Percentiles rank a stretch among this genome's conserved stretches.
Conservation (phyloP, 1,284 basidiomycete species). For the Irpex sp. region DNA sequence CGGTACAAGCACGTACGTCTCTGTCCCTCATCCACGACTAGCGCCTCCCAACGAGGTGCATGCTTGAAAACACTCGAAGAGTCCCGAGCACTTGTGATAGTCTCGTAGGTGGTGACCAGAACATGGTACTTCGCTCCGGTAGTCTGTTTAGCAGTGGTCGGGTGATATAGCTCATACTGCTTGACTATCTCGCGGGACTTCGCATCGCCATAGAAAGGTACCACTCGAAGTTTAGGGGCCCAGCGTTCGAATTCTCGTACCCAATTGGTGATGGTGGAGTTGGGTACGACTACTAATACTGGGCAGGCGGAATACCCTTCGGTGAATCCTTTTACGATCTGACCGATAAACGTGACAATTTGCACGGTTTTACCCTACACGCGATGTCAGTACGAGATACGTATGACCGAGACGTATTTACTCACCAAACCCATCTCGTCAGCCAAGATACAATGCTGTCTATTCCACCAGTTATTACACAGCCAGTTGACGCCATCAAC, state of each 20-base stretch:
- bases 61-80: conserved; percentile 71
- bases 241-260: conserved; percentile 87
- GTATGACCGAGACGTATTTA: neutral
- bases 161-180: conserved; percentile 77
- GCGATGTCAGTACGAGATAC: conserved; percentile 7
- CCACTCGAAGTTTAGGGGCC: conserved; percentile 78
- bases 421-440: conserved; percentile 94
- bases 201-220: conserved; percentile 78
- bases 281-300: conserved; percentile 88
- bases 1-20: conserved; percentile 50
- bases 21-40: conserved; percentile 93
- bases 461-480: conserved; percentile 82
- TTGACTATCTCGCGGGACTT: conserved; percentile 78
- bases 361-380: conserved; percentile 88
- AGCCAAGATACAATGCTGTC: conserved; percentile 88
- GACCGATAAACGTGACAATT: conserved; percentile 82
- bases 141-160: conserved; percentile 28
- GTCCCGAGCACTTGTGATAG: conserved; percentile 60
- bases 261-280: conserved; percentile 89
- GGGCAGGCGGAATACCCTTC: conserved; percentile 56
- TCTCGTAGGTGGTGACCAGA: conserved; percentile 87
- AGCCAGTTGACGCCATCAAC: conserved; percentile 94
- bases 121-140: conserved; percentile 75
- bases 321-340: conserved; percentile 45
- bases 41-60: conserved; percentile 85